A percentile compares a stretch with the other conserved stretches of the same genome.
phyloP scores from a whole-genome alignment of 164 flowering plant species.

The Nelumbo lutea region DNA sequence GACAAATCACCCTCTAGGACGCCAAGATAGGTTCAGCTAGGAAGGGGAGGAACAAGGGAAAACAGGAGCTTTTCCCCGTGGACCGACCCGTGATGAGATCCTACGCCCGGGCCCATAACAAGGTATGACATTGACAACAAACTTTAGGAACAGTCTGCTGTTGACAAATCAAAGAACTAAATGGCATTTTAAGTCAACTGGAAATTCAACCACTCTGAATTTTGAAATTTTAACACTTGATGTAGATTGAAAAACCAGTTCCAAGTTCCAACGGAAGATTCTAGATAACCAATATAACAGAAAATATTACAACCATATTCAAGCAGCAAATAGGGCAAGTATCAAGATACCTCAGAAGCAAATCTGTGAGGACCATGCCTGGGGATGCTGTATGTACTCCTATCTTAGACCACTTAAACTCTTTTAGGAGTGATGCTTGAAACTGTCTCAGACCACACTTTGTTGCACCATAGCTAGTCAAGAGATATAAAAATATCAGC shows the following conservation, averaged over 20 bases:
- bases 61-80: too few species aligned
- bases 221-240: background rate
- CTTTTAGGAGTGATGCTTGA: conserved; percentile 83
- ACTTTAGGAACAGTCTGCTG: background rate
- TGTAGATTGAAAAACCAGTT: background rate
- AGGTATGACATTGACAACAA: background rate
- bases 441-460: conserved; percentile 95
- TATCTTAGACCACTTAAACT: conserved; percentile 65
- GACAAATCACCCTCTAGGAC: too few species aligned
- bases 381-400: conserved; percentile 98
- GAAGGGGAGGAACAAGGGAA: too few species aligned
- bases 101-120: background rate
- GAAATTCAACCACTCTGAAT: background rate
- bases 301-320: background rate
- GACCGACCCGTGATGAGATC: too few species aligned
- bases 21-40: too few species aligned
- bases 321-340: background rate
- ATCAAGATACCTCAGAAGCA: conserved; percentile 65
- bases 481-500: conserved; percentile 3
- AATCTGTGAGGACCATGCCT: conserved; percentile 98
- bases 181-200: background rate
- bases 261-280: background rate
- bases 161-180: background rate
- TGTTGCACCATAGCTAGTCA: conserved; percentile 81
- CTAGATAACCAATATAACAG: background rate